phyloP scores from a whole-genome alignment of 2,329 filamentous ascomycete genomes.

The Alternaria gansuensis region DNA sequence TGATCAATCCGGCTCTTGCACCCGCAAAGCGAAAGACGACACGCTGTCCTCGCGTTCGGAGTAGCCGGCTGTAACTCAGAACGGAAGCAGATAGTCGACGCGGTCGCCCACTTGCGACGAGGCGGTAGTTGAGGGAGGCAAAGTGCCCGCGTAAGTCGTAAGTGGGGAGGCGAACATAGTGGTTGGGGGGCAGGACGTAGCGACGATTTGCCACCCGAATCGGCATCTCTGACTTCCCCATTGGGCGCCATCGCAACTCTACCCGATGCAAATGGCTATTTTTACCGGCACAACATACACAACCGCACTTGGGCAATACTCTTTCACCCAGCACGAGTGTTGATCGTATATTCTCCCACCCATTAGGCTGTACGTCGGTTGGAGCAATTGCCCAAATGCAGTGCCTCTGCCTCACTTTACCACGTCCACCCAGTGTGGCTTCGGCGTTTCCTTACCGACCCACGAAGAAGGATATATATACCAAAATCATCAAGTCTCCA shows the following conservation, averaged over 20 bases:
- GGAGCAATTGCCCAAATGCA: conserved; percentile 7
- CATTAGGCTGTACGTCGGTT: conserved; percentile 3
- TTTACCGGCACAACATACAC: conserved; percentile 7
- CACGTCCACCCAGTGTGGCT: background rate
- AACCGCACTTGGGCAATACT: background rate
- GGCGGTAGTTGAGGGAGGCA: conserved; percentile 22
- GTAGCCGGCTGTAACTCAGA: conserved; percentile 26
- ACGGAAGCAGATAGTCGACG: conserved; percentile 14
- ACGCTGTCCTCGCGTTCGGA: conserved; percentile 20
- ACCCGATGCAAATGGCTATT: conserved; percentile 10
- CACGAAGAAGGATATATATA: background rate
- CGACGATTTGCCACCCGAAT: conserved; percentile 29
- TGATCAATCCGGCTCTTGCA: conserved; percentile 12
- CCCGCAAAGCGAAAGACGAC: conserved; percentile 4
- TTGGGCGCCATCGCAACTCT: conserved; percentile 21
- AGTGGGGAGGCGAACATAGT: conserved; percentile 18
- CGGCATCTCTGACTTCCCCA: conserved; percentile 23
- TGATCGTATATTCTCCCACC: conserved; percentile 2
- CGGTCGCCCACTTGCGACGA: conserved; percentile 1
- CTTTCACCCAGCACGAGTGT: background rate
- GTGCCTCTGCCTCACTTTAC: background rate
- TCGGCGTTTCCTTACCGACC: background rate
- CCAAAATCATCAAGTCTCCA: background rate
- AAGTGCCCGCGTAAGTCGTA: conserved; percentile 23
- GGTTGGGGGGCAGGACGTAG: conserved; percentile 10